Percentiles rank a stretch among this genome's conserved stretches.
Evolutionary conservation across 2,329 filamentous ascomycete genomes (phyloP).

Genomic region (Colletotrichum scovillei): DNA sequence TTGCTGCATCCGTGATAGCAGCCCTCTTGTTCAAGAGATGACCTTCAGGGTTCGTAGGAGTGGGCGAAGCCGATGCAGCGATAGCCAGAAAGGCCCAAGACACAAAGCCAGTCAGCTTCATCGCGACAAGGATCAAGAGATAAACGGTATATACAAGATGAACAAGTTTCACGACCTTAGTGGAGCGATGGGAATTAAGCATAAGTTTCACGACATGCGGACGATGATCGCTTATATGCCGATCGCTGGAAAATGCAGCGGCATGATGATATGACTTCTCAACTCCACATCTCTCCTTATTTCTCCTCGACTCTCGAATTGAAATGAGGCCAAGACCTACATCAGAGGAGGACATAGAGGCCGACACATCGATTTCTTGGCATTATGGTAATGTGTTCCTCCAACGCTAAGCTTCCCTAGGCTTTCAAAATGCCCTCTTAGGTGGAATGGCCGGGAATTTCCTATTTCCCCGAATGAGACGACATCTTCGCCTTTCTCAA

Average conservation of each 20-base stretch:
- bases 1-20: slow-evolving; percentile 31
- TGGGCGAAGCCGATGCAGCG: slow-evolving; percentile 18
- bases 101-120: slow-evolving; percentile 19
- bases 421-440: not conserved
- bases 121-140: not conserved
- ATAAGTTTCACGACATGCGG: not conserved
- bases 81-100: slow-evolving; percentile 20
- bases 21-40: slow-evolving; percentile 26
- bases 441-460: not conserved
- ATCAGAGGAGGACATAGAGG: not conserved
- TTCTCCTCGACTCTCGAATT: not conserved
- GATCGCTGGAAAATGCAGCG: not conserved
- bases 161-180: not conserved
- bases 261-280: not conserved
- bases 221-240: slow-evolving; percentile 4
- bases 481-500: not conserved
- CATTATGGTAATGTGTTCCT: not conserved
- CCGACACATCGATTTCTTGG: not conserved
- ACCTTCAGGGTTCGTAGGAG: not conserved
- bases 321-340: not conserved
- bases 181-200: not conserved
- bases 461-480: slow-evolving; percentile 18
- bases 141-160: not conserved
- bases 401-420: not conserved
- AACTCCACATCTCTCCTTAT: not conserved